These are phyloP conservation scores for Penicillium dipodomyicola DNA, from an alignment of 495 filamentous ascomycete species.

Conservation along the genomic window DNA sequence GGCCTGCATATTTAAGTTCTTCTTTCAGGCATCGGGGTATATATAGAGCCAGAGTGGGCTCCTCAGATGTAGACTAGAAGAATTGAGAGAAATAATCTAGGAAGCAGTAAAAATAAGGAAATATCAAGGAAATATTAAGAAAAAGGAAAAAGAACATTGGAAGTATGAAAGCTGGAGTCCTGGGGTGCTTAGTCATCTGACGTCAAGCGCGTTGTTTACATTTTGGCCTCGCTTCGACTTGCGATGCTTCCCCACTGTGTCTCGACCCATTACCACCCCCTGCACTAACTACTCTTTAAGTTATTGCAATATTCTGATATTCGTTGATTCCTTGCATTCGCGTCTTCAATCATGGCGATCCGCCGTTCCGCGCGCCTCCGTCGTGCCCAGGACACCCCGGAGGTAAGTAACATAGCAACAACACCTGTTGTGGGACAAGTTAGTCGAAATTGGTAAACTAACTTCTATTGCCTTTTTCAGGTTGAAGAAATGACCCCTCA, in stretches of 20 bases:
- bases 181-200: constrained; percentile 27
- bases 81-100: background rate
- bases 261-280: background rate
- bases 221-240: constrained; percentile 18
- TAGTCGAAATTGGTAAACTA: constrained; percentile 4
- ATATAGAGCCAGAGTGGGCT: too few species aligned
- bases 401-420: constrained; percentile 31
- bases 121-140: background rate
- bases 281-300: background rate
- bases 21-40: too few species aligned
- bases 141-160: background rate
- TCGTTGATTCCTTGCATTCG: background rate
- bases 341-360: constrained; percentile 33
- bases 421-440: constrained; percentile 10
- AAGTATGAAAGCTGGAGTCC: background rate
- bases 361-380: constrained; percentile 44
- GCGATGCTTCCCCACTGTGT: constrained; percentile 6
- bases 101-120: background rate
- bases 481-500: constrained; percentile 20
- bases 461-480: constrained; percentile 6
- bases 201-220: constrained; percentile 36
- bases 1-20: too few species aligned
- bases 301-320: background rate
- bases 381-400: constrained; percentile 24
- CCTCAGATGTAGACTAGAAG: too few species aligned